A percentile compares a stretch with the other conserved stretches of the same genome.
Conservation (phyloP, 2,329 filamentous ascomycete genomes). For the Didymella exigua region DNA sequence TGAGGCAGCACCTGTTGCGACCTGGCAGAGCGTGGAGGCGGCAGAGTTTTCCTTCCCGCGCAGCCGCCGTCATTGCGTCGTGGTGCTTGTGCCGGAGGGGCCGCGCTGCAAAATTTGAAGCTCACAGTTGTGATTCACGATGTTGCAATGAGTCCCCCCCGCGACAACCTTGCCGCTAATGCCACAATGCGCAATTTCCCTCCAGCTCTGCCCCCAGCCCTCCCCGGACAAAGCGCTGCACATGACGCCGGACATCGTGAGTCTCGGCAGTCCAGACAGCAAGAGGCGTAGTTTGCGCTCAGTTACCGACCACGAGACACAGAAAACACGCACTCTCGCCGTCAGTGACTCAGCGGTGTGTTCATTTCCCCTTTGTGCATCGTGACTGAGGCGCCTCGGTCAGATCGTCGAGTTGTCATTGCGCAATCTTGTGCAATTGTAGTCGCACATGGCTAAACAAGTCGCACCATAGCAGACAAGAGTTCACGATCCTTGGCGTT, state of each 20-base stretch:
- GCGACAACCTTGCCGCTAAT: slow-evolving; percentile 7
- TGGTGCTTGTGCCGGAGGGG: slow-evolving; percentile 14
- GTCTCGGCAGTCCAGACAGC: slow-evolving; percentile 21
- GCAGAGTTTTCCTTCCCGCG: slow-evolving; percentile 26
- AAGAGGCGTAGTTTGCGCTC: slow-evolving; percentile 15
- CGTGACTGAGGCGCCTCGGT: slow-evolving; percentile 3
- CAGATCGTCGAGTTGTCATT: slow-evolving; percentile 14
- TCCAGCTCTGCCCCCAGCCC: slow-evolving; percentile 1
- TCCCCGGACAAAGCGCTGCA: slow-evolving; percentile 12
- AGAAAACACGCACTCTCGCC: slow-evolving; percentile 13
- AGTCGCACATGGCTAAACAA: slow-evolving; percentile 20
- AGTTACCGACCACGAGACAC: slow-evolving; percentile 17
- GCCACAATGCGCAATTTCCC: slow-evolving; percentile 10
- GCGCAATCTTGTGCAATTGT: slow-evolving; percentile 19
- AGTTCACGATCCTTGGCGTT: slow-evolving; percentile 43
- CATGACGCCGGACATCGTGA: slow-evolving; percentile 49
- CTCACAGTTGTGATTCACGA: slow-evolving; percentile 14
- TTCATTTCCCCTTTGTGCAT: slow-evolving; percentile 1
- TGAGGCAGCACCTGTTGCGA: slow-evolving; percentile 20
- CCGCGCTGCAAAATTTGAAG: slow-evolving; percentile 7
- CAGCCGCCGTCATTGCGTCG: slow-evolving; percentile 19
- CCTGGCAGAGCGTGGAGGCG: slow-evolving; percentile 26
- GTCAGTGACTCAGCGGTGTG: slow-evolving; percentile 14
- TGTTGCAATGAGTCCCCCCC: slow-evolving; percentile 11
- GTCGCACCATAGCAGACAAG: slow-evolving; percentile 30